These are phyloP conservation scores for Castanospermum australe DNA, from an alignment of 306 rosid species.

Conservation along the genomic window DNA sequence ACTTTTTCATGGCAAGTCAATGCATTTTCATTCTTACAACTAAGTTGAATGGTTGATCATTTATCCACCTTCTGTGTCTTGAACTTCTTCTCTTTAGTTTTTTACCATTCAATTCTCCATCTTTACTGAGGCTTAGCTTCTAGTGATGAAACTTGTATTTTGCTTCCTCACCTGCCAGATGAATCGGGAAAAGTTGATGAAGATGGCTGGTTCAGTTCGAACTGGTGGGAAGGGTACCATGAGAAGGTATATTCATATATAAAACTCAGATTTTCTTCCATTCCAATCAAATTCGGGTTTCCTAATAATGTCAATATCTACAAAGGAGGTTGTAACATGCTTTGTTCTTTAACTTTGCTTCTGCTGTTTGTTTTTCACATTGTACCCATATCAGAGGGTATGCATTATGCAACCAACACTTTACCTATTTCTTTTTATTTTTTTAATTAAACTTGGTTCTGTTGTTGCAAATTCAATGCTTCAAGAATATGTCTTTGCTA, in stretches of 20 bases:
- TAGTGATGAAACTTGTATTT: not conserved
- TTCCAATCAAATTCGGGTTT: not conserved
- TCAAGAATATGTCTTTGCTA: not conserved
- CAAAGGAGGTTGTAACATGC: not conserved
- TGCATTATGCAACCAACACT: not conserved
- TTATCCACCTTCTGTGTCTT: not conserved
- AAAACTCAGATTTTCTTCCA: not conserved
- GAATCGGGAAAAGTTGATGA: conserved; percentile 77
- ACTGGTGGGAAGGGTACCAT: conserved; percentile 96
- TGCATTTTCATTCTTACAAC: not conserved
- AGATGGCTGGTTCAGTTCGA: conserved; percentile 97
- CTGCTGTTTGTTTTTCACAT: not conserved
- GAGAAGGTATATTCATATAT: conserved; percentile 59
- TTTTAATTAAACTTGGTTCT: not conserved
- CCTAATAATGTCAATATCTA: not conserved
- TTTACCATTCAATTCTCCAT: not conserved
- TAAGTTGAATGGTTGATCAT: too few species aligned
- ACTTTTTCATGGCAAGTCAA: not conserved
- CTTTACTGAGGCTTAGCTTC: not conserved
- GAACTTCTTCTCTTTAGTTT: not conserved
- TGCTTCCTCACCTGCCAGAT: conserved; percentile 41
- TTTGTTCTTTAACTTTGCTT: not conserved
- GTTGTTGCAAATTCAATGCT: not conserved
- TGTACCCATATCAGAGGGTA: not conserved
- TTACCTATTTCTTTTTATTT: not conserved